phyloP scores from a whole-genome alignment of 208 protist species.

The Lotmaria passim region DNA sequence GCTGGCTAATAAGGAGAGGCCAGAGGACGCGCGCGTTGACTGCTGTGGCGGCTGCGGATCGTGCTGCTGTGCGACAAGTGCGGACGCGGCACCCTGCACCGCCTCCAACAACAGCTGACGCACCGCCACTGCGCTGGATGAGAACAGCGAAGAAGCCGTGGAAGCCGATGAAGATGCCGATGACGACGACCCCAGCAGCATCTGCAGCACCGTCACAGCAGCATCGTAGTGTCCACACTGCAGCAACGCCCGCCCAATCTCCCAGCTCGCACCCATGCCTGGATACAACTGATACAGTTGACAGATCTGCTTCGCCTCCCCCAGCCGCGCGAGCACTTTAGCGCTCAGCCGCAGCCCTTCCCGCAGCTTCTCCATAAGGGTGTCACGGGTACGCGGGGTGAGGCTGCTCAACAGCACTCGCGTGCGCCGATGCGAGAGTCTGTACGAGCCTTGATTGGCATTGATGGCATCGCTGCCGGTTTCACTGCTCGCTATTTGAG shows the following conservation, averaged over 20 bases:
- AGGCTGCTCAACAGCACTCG: conserved; percentile 21
- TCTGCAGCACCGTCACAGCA: conserved; percentile 48
- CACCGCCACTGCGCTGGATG: conserved; percentile 18
- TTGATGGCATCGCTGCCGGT: not conserved
- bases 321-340: conserved; percentile 61
- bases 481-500: too few relatives aligned
- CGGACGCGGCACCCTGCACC: conserved; percentile 30
- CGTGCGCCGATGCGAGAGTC: conserved; percentile 4
- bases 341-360: conserved; percentile 69
- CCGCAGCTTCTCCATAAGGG: conserved; percentile 41
- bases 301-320: conserved; percentile 43
- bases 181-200: conserved; percentile 33
- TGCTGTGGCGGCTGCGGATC: not conserved
- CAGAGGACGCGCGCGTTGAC: not conserved
- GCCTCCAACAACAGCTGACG: conserved; percentile 36
- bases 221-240: conserved; percentile 44
- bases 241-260: conserved; percentile 59
- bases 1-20: not conserved
- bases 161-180: not conserved
- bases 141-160: not conserved
- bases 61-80: conserved; percentile 16
- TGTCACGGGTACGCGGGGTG: conserved; percentile 39
- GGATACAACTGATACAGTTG: conserved; percentile 47
- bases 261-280: conserved; percentile 67
- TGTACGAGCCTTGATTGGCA: not conserved